These are phyloP conservation scores for Kwoniella sp. DNA, from an alignment of 768 basidiomycete species.

Conservation along the genomic window DNA sequence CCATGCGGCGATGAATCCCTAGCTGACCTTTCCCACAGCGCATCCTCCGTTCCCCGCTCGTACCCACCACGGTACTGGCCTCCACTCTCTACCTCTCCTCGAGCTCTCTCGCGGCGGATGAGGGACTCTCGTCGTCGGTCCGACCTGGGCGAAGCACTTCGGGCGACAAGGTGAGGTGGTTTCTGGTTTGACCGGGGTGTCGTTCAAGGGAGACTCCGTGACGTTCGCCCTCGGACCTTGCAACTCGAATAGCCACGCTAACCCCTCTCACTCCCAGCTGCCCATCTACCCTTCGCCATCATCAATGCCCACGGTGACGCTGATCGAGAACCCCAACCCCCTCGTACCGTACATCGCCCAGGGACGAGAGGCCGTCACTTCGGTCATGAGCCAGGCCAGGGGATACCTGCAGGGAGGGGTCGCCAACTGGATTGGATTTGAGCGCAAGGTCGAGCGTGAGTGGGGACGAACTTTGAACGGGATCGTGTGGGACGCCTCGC, in stretches of 20 bases:
- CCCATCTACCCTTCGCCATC: constrained; percentile 72
- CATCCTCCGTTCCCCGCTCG: no score
- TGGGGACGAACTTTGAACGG: no score
- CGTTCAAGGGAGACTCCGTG: neutral
- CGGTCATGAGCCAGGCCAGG: constrained; percentile 59
- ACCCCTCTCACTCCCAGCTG: constrained; percentile 55
- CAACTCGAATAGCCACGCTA: neutral
- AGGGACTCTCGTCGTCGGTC: constrained; percentile 4
- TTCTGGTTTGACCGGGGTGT: neutral
- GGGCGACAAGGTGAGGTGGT: constrained; percentile 21
- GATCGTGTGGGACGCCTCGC: no score
- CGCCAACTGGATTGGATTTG: constrained; percentile 77
- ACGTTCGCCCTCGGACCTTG: neutral
- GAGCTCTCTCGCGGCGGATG: neutral
- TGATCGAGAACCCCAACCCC: constrained; percentile 69
- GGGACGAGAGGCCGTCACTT: constrained; percentile 61
- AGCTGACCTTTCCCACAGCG: no score
- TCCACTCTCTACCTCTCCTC: constrained; percentile 1
- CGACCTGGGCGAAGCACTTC: constrained; percentile 13
- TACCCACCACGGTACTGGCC: constrained; percentile 3
- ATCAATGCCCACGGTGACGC: constrained; percentile 57
- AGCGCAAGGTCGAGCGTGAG: constrained; percentile 77
- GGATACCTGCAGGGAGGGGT: constrained; percentile 67
- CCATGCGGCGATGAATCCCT: no score
- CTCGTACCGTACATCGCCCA: constrained; percentile 73